Percentiles rank a stretch among this genome's conserved stretches.
These are phyloP conservation scores for Metschnikowia lachancei DNA, from an alignment of 805 yeast genomes.

Conservation along the genomic window DNA sequence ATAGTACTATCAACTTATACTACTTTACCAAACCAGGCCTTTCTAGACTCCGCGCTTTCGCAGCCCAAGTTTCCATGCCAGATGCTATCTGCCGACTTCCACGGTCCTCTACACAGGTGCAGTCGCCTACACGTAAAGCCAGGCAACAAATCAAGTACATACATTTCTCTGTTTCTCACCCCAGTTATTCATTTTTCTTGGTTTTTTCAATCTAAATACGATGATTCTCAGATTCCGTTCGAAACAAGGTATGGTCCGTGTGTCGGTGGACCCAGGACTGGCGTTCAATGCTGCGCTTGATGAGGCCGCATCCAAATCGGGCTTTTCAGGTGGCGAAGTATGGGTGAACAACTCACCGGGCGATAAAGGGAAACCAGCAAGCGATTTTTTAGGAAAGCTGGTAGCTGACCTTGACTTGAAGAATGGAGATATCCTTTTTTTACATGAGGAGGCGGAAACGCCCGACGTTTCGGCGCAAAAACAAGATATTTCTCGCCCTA, in stretches of 20 bases:
- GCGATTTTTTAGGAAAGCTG: conserved; percentile 34
- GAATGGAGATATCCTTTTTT: conserved; percentile 59
- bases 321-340: conserved; percentile 10
- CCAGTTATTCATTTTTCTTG: neutral
- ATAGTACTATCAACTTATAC: no score
- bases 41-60: no score
- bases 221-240: conserved; percentile 69
- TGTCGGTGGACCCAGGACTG: conserved; percentile 46
- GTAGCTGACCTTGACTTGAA: conserved; percentile 47
- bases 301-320: conserved; percentile 31
- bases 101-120: no score
- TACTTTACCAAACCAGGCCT: no score
- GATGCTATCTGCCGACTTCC: no score
- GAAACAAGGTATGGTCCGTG: conserved; percentile 78
- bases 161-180: neutral
- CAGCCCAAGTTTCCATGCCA: no score
- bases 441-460: conserved; percentile 29
- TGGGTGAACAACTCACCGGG: conserved; percentile 47
- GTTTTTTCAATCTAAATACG: neutral
- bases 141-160: no score
- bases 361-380: conserved; percentile 41
- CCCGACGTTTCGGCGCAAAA: neutral
- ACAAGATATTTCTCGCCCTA: neutral
- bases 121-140: no score
- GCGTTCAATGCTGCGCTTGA: conserved; percentile 47